Conservation (phyloP, 768 basidiomycete species). For the Filobasidium floriforme region DNA sequence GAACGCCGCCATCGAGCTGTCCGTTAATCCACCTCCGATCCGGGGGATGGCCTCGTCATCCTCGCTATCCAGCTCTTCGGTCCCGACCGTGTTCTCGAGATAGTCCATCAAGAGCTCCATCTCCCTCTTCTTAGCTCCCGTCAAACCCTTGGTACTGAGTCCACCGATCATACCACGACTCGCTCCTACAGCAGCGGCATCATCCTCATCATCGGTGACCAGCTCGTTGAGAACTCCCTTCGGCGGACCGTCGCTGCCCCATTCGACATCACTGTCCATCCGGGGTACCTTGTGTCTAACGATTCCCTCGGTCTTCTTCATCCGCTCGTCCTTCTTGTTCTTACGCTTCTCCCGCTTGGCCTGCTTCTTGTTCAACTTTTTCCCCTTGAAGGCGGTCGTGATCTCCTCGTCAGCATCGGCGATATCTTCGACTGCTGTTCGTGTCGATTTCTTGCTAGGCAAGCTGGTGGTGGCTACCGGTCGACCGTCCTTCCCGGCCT, state of each 20-base stretch:
- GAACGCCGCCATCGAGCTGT: slow-evolving; percentile 15
- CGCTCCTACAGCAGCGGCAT: slow-evolving; percentile 13
- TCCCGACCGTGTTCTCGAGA: not conserved
- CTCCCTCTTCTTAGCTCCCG: slow-evolving; percentile 6
- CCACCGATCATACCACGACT: not conserved
- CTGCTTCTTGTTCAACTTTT: slow-evolving; percentile 19
- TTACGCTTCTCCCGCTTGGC: slow-evolving; percentile 19
- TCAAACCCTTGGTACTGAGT: slow-evolving; percentile 10
- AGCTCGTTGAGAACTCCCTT: not conserved
- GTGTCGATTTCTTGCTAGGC: slow-evolving; percentile 4
- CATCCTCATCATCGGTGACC: slow-evolving; percentile 18
- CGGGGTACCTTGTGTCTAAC: slow-evolving; percentile 10
- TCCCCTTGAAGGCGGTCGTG: slow-evolving; percentile 14
- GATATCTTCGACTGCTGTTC: not conserved
- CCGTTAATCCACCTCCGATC: slow-evolving; percentile 9
- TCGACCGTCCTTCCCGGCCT: slow-evolving; percentile 7
- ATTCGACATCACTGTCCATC: slow-evolving; percentile 41
- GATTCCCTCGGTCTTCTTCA: slow-evolving; percentile 17
- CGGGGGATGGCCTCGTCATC: slow-evolving; percentile 6
- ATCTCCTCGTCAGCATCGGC: not conserved
- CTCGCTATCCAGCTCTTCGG: not conserved
- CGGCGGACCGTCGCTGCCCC: slow-evolving; percentile 44
- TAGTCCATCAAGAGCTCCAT: slow-evolving; percentile 8
- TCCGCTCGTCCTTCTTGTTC: slow-evolving; percentile 13
- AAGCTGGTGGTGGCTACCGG: slow-evolving; percentile 13